Percentiles rank a stretch among this genome's conserved stretches.
phyloP scores from a whole-genome alignment of 352 stramenopile species.

The Phytophthora cryptogea region DNA sequence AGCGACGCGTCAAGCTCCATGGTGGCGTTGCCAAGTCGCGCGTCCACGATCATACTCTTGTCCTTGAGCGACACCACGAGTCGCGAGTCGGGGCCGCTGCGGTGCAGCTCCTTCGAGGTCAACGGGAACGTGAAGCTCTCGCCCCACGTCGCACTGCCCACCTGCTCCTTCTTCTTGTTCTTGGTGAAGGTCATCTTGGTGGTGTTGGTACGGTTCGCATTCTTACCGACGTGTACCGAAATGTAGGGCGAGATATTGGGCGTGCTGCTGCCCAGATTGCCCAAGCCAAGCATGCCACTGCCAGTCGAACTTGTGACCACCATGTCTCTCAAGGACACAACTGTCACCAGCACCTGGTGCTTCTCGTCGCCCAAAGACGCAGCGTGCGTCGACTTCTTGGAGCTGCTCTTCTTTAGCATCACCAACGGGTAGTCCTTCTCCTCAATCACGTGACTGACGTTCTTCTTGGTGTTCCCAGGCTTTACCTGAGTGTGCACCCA shows the following conservation, averaged over 20 bases:
- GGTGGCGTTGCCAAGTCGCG: conserved; percentile 30
- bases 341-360: conserved; percentile 75
- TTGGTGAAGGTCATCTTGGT: conserved; percentile 66
- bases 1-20: conserved; percentile 33
- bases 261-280: conserved; percentile 75
- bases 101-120: conserved; percentile 55
- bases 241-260: conserved; percentile 85
- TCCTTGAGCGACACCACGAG: conserved; percentile 48
- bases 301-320: conserved; percentile 67
- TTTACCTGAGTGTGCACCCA: conserved; percentile 86
- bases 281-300: conserved; percentile 66
- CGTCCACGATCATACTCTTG: conserved; percentile 46
- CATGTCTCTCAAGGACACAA: conserved; percentile 61
- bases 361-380: conserved; percentile 50
- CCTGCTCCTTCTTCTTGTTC: conserved; percentile 48
- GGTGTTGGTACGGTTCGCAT: conserved; percentile 70
- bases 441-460: conserved; percentile 73
- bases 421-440: conserved; percentile 83
- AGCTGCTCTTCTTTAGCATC: conserved; percentile 63
- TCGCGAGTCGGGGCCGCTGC: conserved; percentile 31
- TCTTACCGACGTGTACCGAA: conserved; percentile 74
- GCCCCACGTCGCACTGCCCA: conserved; percentile 63
- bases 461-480: conserved; percentile 80
- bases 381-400: conserved; percentile 29
- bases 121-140: conserved; percentile 85